phyloP scores from a whole-genome alignment of 805 yeast genomes.

The Wickerhamiella dianesei region DNA sequence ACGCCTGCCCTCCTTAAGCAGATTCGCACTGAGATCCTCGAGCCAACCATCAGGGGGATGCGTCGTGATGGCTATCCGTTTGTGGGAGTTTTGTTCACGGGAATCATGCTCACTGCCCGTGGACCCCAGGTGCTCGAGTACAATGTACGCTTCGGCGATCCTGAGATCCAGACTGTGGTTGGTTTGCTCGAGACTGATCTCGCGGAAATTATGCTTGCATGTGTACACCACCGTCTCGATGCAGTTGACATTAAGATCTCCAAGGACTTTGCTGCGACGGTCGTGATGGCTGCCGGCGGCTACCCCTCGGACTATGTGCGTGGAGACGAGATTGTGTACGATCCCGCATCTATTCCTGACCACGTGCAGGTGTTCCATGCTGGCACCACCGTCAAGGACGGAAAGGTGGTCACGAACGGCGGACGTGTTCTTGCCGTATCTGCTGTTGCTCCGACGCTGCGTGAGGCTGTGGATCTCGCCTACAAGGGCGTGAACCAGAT shows the following conservation, averaged over 20 bases:
- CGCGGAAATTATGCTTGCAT: slow-evolving; percentile 83
- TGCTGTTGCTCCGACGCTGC: slow-evolving; percentile 62
- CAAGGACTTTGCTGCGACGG: slow-evolving; percentile 69
- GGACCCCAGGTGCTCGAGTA: slow-evolving; percentile 96
- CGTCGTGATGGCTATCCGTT: slow-evolving; percentile 89
- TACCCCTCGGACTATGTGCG: slow-evolving; percentile 80
- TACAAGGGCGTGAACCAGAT: slow-evolving; percentile 74
- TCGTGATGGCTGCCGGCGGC: slow-evolving; percentile 93
- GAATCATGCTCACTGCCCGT: slow-evolving; percentile 72
- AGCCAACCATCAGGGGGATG: slow-evolving; percentile 93
- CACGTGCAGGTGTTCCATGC: slow-evolving; percentile 84
- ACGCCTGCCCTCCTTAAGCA: slow-evolving; percentile 56
- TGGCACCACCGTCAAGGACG: slow-evolving; percentile 58
- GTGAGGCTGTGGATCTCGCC: slow-evolving; percentile 73
- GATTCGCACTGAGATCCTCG: slow-evolving; percentile 62
- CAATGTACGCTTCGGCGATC: slow-evolving; percentile 97
- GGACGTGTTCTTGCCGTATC: slow-evolving; percentile 96
- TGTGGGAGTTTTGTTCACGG: slow-evolving; percentile 91
- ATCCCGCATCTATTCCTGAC: slow-evolving; percentile 35
- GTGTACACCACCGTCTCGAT: slow-evolving; percentile 89
- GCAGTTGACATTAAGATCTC: slow-evolving; percentile 43
- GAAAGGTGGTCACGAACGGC: slow-evolving; percentile 68
- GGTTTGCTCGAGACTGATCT: slow-evolving; percentile 86
- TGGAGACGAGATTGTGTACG: slow-evolving; percentile 61
- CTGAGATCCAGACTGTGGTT: slow-evolving; percentile 94